These are phyloP conservation scores for Tylopilus orsonianus DNA, from an alignment of 1,284 basidiomycete genomes.

Conservation along the genomic window DNA sequence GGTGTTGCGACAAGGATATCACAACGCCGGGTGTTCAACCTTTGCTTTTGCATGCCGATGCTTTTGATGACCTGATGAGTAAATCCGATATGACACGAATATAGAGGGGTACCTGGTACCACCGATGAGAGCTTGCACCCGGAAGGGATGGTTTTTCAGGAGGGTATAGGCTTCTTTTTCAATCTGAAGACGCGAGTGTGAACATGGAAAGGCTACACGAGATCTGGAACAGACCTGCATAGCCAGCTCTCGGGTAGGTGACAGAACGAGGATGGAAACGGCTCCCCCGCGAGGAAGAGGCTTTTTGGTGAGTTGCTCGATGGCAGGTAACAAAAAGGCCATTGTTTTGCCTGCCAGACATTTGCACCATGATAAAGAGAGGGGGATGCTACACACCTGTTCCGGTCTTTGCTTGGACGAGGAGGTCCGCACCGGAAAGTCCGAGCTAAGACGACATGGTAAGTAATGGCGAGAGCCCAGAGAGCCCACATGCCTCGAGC, in stretches of 20 bases:
- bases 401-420: slow-evolving; percentile 51
- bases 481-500: slow-evolving; percentile 28
- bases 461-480: neutral
- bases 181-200: slow-evolving; percentile 32
- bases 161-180: slow-evolving; percentile 79
- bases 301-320: slow-evolving; percentile 63
- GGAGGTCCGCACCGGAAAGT: slow-evolving; percentile 38
- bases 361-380: neutral
- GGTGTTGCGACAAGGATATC: slow-evolving; percentile 90
- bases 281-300: slow-evolving; percentile 16
- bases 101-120: slow-evolving; percentile 48
- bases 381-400: slow-evolving; percentile 34
- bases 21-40: slow-evolving; percentile 44
- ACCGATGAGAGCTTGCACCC: slow-evolving; percentile 43
- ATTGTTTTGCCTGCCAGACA: slow-evolving; percentile 74
- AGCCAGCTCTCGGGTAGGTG: slow-evolving; percentile 88
- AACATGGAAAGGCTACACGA: neutral
- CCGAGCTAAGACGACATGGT: slow-evolving; percentile 31
- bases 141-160: slow-evolving; percentile 47
- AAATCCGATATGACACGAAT: neutral
- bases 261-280: slow-evolving; percentile 64
- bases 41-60: slow-evolving; percentile 38
- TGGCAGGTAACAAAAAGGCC: slow-evolving; percentile 85
- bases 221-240: slow-evolving; percentile 58
- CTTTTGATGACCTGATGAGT: slow-evolving; percentile 18